A percentile compares a stretch with the other conserved stretches of the same genome.
These are phyloP conservation scores for Vachellia collinsii DNA, from an alignment of 306 rosid species.

Conservation along the genomic window DNA sequence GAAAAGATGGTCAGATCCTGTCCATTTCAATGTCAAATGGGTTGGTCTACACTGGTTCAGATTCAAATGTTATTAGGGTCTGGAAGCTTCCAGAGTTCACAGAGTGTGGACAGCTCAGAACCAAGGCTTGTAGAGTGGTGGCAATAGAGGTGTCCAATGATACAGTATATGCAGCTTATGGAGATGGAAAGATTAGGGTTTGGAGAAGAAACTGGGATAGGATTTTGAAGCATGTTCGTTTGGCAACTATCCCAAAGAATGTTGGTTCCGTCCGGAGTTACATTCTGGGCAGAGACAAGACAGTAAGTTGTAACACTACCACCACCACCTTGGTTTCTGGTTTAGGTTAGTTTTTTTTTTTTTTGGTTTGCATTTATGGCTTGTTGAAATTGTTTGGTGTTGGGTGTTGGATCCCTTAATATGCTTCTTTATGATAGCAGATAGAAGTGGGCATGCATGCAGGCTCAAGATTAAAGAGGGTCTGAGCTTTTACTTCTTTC, in stretches of 20 bases:
- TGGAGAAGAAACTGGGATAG: conserved; percentile 83
- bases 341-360: not conserved
- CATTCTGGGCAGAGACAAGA: conserved; percentile 77
- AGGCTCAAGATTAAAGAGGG: not conserved
- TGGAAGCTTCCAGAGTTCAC: conserved; percentile 93
- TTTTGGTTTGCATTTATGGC: conserved; percentile 17
- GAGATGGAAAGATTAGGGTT: conserved; percentile 77
- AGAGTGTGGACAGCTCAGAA: conserved; percentile 80
- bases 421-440: not conserved
- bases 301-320: conserved; percentile 43
- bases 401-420: not conserved
- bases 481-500: not conserved
- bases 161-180: conserved; percentile 85
- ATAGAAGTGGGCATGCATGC: not conserved
- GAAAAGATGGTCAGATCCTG: conserved; percentile 85
- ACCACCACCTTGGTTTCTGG: not conserved
- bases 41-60: conserved; percentile 82
- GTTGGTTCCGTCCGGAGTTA: conserved; percentile 75
- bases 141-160: conserved; percentile 77
- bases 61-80: conserved; percentile 60
- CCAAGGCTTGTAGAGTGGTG: conserved; percentile 70
- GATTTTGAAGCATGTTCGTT: conserved; percentile 65
- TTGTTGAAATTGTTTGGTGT: conserved; percentile 13
- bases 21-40: conserved; percentile 65
- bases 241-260: conserved; percentile 73